Evolutionary conservation across 768 basidiomycete species (phyloP), one percentile per base, ranked within the genome.

Genomic region (Xanthoconium purpureum): DNA sequence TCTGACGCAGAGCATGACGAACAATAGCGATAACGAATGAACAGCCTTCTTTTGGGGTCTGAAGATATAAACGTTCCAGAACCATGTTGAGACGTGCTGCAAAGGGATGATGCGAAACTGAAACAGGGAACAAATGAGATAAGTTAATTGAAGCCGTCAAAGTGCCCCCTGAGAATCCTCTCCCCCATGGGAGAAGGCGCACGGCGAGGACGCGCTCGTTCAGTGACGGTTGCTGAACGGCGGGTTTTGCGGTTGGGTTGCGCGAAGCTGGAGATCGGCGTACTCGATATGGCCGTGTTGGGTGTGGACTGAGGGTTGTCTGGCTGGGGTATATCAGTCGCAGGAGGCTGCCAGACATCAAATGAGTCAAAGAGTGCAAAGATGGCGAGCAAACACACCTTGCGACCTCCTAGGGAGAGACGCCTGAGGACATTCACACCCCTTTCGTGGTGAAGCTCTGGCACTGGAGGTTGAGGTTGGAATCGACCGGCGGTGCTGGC

Each of bases 171-270:
- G 63, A 94, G 80, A 57, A 94, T 92, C 56, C 91, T 80, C 73
- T 94, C 91, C 60, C 91, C 92, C 91, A 92, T 93, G 7, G 91
- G 91, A 38, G 89, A 91, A 18, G 90, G 91, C 3, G 88, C 89
- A 58, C 84, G 77, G 53, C 81, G 84, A 11, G 79, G 79, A 48
- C 79, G 79, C 14, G 78, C 74, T 47, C 70, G 66, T 42, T 78
- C 79, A 9, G 49, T 57, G 52, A 86, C 67, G 18, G 86, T 87
- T 5, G 85, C 82, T n/a, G 86, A 80, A 18, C 88, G 84, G 54
- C 77, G 79, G 14, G 76, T 73, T 50, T 69, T 74, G 60, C 62
- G 73, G 55, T 56, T 65, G 38, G 71, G 72, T 15, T 72, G 29
- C 30, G 42, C 18, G 0, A 52, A 48, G 52, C 49, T 70, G 28